Evolutionary conservation across 2,329 filamentous ascomycete species (phyloP), one percentile per base, ranked within the genome.

Genomic region (Fusarium euwallaceae): DNA sequence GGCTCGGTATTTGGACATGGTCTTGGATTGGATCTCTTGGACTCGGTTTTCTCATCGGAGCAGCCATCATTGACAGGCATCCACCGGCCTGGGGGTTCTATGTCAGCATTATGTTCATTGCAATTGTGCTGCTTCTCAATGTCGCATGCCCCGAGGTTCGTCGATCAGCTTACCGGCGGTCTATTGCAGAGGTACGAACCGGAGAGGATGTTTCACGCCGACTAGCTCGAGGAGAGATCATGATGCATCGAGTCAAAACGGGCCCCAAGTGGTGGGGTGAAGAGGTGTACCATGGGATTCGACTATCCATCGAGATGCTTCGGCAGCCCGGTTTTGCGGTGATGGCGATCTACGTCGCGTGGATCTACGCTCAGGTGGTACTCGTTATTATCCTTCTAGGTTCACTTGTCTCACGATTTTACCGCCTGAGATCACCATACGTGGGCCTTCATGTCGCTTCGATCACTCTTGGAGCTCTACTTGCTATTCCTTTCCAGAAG

Each of bases 1-100:
- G 93, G 94, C 86, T 95, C 11, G 92, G 92, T 2, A 87, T 93
- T 64, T 95, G 93, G 92, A 92, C 92, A 0, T 95, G 92, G 90
- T 94, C 92, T 79, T 93, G 90, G 82, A 90, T 94, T 76, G 92
- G 91, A 7, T 94, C 92, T 24, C 86, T 95, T 24, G 90, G 91
- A 0, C 79, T 94, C 41, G 93, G 94, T 0, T 95, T 95, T 78
- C 83, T 93, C 67, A 85, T 94, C 43, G 94, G 94, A 4, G 92
- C 93, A 12, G 84, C 87, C 41, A 89, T 95, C 75, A 94, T 95
- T 76, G 89, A 92, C 72, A 82, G 81, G 11, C 81, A 91, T 37
- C 87, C 88, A 62, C 92, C 93, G 2, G 88, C 89, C 2, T 95
- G 92, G 92, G 93, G 93, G 0, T 94, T 95, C 80, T 95, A 94